Conservation (phyloP, 2,329 filamentous ascomycete species). For the Monosporascus sp. region DNA sequence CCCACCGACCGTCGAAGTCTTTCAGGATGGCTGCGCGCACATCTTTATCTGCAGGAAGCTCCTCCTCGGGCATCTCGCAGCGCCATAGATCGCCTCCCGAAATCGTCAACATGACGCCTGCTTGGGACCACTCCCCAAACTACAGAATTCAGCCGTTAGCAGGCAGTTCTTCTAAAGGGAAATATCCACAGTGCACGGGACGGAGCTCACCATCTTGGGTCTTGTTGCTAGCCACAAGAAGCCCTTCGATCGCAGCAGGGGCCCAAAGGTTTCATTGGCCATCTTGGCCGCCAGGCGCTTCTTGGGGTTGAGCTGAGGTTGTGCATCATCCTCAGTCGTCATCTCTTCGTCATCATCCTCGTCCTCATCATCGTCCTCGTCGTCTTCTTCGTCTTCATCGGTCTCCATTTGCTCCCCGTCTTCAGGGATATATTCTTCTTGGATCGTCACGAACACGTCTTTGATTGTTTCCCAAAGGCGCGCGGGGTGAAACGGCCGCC, state of each 20-base stretch:
- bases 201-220: constrained; percentile 35
- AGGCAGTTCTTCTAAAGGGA: too few species aligned
- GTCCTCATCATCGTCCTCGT: constrained; percentile 18
- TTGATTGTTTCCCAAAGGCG: constrained; percentile 40
- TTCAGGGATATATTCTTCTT: constrained; percentile 37
- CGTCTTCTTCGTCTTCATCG: constrained; percentile 25
- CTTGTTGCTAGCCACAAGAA: constrained; percentile 56
- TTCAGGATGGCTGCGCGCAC: constrained; percentile 44
- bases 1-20: constrained; percentile 56
- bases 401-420: constrained; percentile 18
- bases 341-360: constrained; percentile 25
- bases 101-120: constrained; percentile 59
- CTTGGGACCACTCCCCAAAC: constrained; percentile 58
- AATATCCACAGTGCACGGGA: neutral
- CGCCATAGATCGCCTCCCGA: constrained; percentile 54
- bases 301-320: constrained; percentile 26
- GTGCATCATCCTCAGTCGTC: constrained; percentile 19
- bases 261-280: constrained; percentile 44
- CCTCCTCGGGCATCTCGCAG: constrained; percentile 49
- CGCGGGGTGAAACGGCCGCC: constrained; percentile 48
- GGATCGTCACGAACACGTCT: constrained; percentile 45
- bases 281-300: constrained; percentile 48
- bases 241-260: constrained; percentile 59
- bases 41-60: constrained; percentile 44
- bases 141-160: constrained; percentile 9